Evolutionary conservation across 2,329 filamentous ascomycete species (phyloP).

Genomic region (Alternaria triticimaculans): DNA sequence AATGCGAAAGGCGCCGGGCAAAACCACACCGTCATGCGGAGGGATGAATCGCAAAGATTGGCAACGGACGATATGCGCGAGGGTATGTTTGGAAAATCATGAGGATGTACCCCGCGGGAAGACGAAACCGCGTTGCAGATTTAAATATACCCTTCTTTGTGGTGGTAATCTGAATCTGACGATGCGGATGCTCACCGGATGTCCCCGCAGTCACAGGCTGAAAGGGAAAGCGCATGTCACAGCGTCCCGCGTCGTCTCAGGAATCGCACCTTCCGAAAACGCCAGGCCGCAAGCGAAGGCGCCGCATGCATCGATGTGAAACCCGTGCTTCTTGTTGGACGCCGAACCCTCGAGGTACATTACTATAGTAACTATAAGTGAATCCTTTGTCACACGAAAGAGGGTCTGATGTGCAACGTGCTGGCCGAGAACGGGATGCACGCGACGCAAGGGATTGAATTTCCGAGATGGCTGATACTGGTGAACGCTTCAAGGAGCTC

Average conservation of each 20-base stretch:
- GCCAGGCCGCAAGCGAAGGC: slow-evolving; percentile 9
- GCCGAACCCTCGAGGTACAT: slow-evolving; percentile 9
- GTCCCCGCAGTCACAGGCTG: slow-evolving; percentile 9
- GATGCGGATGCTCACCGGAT: slow-evolving; percentile 6
- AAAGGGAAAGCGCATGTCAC: slow-evolving; percentile 7
- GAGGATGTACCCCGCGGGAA: slow-evolving; percentile 1
- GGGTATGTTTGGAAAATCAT: slow-evolving; percentile 1
- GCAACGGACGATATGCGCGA: background rate
- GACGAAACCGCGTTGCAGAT: slow-evolving; percentile 3
- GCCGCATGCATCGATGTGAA: slow-evolving; percentile 6
- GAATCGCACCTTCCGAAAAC: slow-evolving; percentile 6
- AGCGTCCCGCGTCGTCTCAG: slow-evolving; percentile 17
- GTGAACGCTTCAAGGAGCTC: slow-evolving; percentile 4
- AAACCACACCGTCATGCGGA: background rate
- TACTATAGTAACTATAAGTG: slow-evolving; percentile 12
- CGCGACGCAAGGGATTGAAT: background rate
- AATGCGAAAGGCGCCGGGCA: slow-evolving; percentile 1
- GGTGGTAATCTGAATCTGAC: background rate
- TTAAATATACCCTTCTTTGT: background rate
- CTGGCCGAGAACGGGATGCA: slow-evolving; percentile 4
- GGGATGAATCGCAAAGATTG: slow-evolving; percentile 1
- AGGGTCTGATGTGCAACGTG: slow-evolving; percentile 11
- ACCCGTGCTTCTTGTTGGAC: slow-evolving; percentile 7
- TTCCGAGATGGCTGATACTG: background rate
- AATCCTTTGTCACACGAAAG: slow-evolving; percentile 7